Evolutionary conservation across 129 eudicot genomes (phyloP), one percentile per base, ranked within the genome.

Genomic region (Lactuca sativa): DNA sequence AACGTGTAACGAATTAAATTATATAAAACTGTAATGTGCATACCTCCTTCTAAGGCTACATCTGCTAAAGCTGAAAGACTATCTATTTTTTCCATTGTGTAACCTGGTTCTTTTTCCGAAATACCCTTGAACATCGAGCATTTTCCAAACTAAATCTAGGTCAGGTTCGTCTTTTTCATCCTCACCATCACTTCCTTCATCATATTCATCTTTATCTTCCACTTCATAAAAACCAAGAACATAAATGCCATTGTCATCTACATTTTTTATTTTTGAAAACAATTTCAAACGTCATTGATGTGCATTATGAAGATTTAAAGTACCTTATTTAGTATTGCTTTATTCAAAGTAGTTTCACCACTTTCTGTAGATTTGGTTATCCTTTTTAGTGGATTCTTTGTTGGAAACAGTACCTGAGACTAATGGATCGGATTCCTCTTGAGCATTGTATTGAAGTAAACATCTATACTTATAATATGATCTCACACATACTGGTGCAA

Each of bases 101-200:
- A 96, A 10, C 79, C 86, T 43, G 89, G 66, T 80, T 77, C 78
- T 78, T 87, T 95, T 80, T 95, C 99, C 58, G 86, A 88, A 76
- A 95, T 72, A 90, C 96, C 81, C 99, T 83, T 43, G 97, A 80
- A 95, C 84, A 90, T 95, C 97, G 41, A 95, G 91, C 99, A 95
- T 90, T 83, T 95, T 87, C 99, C 97, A 90, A 9, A 97, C 99
- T 78, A 95, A 82, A 76, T 95, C 99, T 62, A 95, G 83, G 83
- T 90, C 99, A 57, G 96, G 87, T 66, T 95, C 99, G 66, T 90
- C 21, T 21, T 21, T 93, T 47, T 47, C 52, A 33, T 93, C 95
- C 36, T 95, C 97, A 41, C 80, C 93, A 33, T 48, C 76, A 79
- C 89, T 93, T 78, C 90, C 86, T 36, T 76, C 98, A 6, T 68